These are phyloP conservation scores for Apiospora kogelbergensis DNA, from an alignment of 2,329 filamentous ascomycete species.

Conservation along the genomic window DNA sequence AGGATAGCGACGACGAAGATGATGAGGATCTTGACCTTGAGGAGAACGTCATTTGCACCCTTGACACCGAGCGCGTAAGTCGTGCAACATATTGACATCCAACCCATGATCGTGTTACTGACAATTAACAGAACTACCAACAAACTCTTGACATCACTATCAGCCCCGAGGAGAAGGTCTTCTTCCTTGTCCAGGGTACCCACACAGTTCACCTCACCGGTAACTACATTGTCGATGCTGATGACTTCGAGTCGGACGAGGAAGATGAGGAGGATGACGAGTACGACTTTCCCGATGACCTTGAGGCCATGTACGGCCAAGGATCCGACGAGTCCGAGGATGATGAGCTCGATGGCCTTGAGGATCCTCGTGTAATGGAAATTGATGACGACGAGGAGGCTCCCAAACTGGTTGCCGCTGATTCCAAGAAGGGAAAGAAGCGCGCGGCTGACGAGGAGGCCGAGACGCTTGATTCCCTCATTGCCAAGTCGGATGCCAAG, in stretches of 20 bases:
- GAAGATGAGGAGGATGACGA: constrained; percentile 68
- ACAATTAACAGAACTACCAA: constrained; percentile 73
- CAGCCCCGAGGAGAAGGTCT: constrained; percentile 83
- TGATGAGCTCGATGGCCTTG: constrained; percentile 76
- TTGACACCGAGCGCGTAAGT: constrained; percentile 86
- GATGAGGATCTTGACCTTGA: constrained; percentile 70
- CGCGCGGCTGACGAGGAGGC: constrained; percentile 73
- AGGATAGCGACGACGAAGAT: constrained; percentile 61
- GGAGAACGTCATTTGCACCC: constrained; percentile 92
- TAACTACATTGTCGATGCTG: constrained; percentile 82
- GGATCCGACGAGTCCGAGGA: constrained; percentile 67
- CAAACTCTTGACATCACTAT: constrained; percentile 93
- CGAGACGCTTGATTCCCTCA: constrained; percentile 78
- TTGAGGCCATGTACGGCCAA: constrained; percentile 69
- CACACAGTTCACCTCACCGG: constrained; percentile 91
- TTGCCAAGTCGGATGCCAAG: constrained; percentile 72
- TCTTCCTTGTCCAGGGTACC: constrained; percentile 87
- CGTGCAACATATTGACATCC: not conserved
- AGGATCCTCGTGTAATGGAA: constrained; percentile 81
- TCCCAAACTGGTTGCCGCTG: constrained; percentile 53
- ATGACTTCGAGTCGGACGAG: constrained; percentile 62
- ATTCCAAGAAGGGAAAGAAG: constrained; percentile 79
- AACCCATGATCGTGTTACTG: not conserved
- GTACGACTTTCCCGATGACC: constrained; percentile 78
- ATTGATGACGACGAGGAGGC: constrained; percentile 75